Evolutionary conservation across 257 asterid species (phyloP).

Genomic region (Rehmannia glutinosa): DNA sequence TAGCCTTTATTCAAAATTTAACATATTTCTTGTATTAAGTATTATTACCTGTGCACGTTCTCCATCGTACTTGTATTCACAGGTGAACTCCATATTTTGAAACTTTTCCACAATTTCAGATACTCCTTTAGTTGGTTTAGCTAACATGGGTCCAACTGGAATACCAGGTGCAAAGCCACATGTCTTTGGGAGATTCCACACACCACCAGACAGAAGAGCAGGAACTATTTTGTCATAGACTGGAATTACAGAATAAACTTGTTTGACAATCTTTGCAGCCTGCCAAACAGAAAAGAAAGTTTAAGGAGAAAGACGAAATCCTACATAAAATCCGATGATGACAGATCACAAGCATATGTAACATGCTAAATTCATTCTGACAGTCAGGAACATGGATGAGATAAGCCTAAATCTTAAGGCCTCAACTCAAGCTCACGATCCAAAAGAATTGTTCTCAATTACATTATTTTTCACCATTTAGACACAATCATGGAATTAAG

Average conservation of each 20-base stretch:
- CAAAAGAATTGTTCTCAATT: neutral
- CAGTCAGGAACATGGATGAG: conserved; percentile 2
- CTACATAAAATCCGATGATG: neutral
- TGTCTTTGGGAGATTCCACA: conserved; percentile 83
- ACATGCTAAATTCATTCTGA: neutral
- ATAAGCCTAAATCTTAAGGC: conserved; percentile 6
- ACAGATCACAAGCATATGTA: conserved; percentile 1
- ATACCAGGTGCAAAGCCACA: conserved; percentile 87
- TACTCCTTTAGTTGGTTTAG: conserved; percentile 95
- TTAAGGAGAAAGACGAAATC: neutral
- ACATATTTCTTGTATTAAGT: conserved; percentile 5
- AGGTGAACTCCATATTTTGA: conserved; percentile 83
- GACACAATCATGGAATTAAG: neutral
- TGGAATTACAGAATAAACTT: conserved; percentile 86
- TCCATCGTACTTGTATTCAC: conserved; percentile 98
- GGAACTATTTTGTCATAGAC: conserved; percentile 83
- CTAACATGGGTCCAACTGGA: conserved; percentile 97
- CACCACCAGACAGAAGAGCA: conserved; percentile 82
- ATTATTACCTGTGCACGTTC: conserved; percentile 93
- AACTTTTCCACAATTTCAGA: conserved; percentile 92
- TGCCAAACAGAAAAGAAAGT: conserved; percentile 28
- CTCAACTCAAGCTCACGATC: conserved; percentile 5
- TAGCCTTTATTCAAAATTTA: neutral
- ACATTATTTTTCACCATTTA: neutral
- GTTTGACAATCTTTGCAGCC: conserved; percentile 92